Percentiles rank a stretch among this genome's conserved stretches.
These are phyloP conservation scores for Rhizopogon vesiculosus DNA, from an alignment of 768 basidiomycete genomes.

Conservation along the genomic window DNA sequence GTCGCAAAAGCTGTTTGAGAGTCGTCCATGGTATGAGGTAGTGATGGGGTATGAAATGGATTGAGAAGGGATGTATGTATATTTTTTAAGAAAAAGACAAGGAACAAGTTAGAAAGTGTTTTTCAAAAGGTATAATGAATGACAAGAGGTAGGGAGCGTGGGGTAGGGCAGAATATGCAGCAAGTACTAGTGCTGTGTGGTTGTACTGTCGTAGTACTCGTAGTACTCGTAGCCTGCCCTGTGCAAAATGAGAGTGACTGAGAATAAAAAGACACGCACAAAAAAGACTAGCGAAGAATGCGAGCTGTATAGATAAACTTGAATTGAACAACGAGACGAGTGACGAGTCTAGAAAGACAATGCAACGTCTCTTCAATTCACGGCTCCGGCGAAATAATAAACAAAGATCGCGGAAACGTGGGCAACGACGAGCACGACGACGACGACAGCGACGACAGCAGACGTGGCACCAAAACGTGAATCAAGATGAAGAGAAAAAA, in stretches of 20 bases:
- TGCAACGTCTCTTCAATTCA: background rate
- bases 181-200: background rate
- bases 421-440: background rate
- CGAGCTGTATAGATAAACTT: slow-evolving; percentile 3
- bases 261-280: slow-evolving; percentile 1
- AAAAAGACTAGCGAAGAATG: slow-evolving; percentile 1
- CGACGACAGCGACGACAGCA: background rate
- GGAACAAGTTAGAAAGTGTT: slow-evolving; percentile 51
- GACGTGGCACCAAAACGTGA: background rate
- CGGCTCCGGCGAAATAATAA: slow-evolving; percentile 1
- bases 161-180: slow-evolving; percentile 12
- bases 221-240: slow-evolving; percentile 3
- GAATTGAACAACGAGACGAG: background rate
- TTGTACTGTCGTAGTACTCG: background rate
- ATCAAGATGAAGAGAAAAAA: slow-evolving; percentile 1
- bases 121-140: slow-evolving; percentile 26
- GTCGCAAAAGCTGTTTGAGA: slow-evolving; percentile 62
- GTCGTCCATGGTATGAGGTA: slow-evolving; percentile 56
- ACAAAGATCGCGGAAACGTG: slow-evolving; percentile 1
- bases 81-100: slow-evolving; percentile 32
- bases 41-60: slow-evolving; percentile 31
- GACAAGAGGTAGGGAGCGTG: slow-evolving; percentile 43
- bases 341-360: slow-evolving; percentile 1
- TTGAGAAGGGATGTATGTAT: slow-evolving; percentile 27
- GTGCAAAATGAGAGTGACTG: background rate